Evolutionary conservation across 345 rosid species (phyloP), one percentile per base, ranked within the genome.

Genomic region (Xanthoceras sorbifolium): DNA sequence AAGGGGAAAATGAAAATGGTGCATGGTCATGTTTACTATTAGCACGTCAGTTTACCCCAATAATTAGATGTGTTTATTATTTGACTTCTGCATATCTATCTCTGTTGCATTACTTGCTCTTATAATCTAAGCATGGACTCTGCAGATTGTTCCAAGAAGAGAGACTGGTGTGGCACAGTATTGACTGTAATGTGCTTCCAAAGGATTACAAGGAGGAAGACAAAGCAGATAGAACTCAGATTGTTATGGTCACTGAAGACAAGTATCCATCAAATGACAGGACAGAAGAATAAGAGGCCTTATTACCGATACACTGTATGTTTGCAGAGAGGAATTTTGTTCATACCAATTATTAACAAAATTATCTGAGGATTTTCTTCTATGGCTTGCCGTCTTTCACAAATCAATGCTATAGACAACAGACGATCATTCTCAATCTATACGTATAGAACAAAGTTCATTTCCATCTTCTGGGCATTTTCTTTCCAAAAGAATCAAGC

Each of bases 91-190:
- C 25, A 52, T 46, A 9, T 26, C 32, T 7, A 29, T 42, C 32
- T 29, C 14, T 11, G 14, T 1, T 38, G 67, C 40, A 40, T 20
- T 14, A 23, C 26, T 36, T 29, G 12, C 23, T 55, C 65, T 76
- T 40, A 72, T 63, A 63, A 72, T 61, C 17, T 57, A 7, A 46
- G 78, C 73, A 36, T 72, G 57, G 64, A 7, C 26, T 69, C 67
- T 82, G 77, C 91, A 92, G 97, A 80, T 84, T 88, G 80, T 96
- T 93, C 85, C 98, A 91, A 86, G 92, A 92, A 86, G 97, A 92
- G 90, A 93, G 88, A 87, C 92, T 94, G 1, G 93, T 90, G 59
- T 91, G 94, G 89, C 95, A 91, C 83, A 89, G 92, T 38, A 93
- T 96, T 69, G 82, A 93, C 83, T 96, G 98, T 77, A 93, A 91